phyloP scores from a whole-genome alignment of 495 filamentous ascomycete genomes.

The Cudoniella acicularis region DNA sequence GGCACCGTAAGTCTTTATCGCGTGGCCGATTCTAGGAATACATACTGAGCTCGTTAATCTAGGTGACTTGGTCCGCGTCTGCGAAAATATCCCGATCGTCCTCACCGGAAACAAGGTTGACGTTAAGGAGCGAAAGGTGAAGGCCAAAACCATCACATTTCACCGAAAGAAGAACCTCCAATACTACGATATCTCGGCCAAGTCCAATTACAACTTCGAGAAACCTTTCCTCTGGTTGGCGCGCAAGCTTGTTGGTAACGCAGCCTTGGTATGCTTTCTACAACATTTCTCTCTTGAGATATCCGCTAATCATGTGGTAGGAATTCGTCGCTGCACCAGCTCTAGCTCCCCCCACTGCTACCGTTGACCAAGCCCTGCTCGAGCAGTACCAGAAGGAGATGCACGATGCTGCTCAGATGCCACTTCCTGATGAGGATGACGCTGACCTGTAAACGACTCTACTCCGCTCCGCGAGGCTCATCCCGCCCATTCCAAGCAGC shows the following conservation, averaged over 20 bases:
- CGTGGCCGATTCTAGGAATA: not conserved
- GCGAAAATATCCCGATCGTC: constrained; percentile 99
- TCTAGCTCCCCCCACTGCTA: constrained; percentile 87
- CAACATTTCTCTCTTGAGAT: not conserved
- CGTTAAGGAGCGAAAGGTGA: constrained; percentile 99
- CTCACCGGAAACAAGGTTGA: constrained; percentile 99
- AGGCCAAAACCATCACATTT: constrained; percentile 99
- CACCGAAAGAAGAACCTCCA: constrained; percentile 99
- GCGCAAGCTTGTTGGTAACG: constrained; percentile 95
- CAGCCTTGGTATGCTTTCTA: constrained; percentile 63
- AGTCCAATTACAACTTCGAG: constrained; percentile 99
- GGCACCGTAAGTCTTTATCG: constrained; percentile 79
- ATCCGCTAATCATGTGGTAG: constrained; percentile 38
- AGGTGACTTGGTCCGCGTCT: constrained; percentile 99
- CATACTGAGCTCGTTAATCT: constrained; percentile 19
- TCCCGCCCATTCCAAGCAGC: constrained; percentile 17
- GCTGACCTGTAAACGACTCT: constrained; percentile 47
- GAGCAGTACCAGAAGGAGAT: constrained; percentile 85
- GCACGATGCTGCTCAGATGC: constrained; percentile 71
- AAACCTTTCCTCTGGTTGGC: constrained; percentile 99
- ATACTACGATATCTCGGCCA: constrained; percentile 99
- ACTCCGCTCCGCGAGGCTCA: not conserved
- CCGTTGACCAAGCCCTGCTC: constrained; percentile 79
- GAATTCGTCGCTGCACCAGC: constrained; percentile 97
- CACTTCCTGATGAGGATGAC: constrained; percentile 95